These are phyloP conservation scores for Micromonas commoda DNA, from an alignment of 139 green algal genomes.

Conservation along the genomic window DNA sequence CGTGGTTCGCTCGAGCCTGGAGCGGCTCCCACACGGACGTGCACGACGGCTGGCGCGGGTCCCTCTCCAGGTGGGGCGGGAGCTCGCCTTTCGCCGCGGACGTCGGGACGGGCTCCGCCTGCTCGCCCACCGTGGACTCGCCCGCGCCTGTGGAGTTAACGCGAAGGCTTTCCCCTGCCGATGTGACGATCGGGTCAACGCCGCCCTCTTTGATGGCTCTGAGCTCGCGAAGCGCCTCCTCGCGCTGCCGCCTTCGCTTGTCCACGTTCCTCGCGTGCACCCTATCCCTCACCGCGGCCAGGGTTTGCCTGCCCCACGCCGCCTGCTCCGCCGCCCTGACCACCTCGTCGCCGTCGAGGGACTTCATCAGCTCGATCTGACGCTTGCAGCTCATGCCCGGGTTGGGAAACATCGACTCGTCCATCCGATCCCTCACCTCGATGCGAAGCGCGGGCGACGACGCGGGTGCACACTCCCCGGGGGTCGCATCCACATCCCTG, in stretches of 20 bases:
- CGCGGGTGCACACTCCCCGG: too few relatives aligned
- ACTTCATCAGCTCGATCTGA: background rate
- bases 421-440: background rate
- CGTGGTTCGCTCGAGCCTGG: constrained; percentile 1
- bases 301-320: background rate
- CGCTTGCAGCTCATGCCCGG: background rate
- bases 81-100: background rate
- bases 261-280: background rate
- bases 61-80: background rate
- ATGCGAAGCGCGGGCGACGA: background rate
- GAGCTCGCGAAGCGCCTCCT: background rate
- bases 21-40: constrained; percentile 5
- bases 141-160: too few relatives aligned
- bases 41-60: background rate
- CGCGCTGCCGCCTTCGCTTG: background rate
- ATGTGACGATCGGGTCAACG: too few relatives aligned
- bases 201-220: background rate
- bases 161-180: too few relatives aligned
- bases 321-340: background rate
- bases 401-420: constrained; percentile 18
- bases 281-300: background rate
- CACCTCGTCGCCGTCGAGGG: background rate
- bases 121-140: background rate
- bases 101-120: too few relatives aligned
- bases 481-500: background rate